phyloP scores from a whole-genome alignment of 306 rosid genomes.

The Alnus glutinosa region DNA sequence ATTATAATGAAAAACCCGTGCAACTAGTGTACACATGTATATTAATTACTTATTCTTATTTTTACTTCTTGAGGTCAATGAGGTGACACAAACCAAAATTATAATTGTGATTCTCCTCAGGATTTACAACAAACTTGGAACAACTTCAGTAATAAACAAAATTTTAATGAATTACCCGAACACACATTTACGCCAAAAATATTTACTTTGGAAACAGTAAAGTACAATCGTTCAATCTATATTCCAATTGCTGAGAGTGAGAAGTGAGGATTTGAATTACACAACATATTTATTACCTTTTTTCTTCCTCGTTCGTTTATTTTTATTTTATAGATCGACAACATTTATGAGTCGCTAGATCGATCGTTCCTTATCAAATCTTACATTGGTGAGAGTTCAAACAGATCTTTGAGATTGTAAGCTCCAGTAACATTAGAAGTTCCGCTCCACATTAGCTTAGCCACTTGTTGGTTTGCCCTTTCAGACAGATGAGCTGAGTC shows the following conservation, averaged over 20 bases:
- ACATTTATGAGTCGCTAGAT: neutral
- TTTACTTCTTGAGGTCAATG: too few relatives aligned
- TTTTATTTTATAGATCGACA: neutral
- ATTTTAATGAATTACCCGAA: too few relatives aligned
- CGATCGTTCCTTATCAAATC: neutral
- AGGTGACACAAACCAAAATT: too few relatives aligned
- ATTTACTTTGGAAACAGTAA: too few relatives aligned
- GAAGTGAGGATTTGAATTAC: neutral
- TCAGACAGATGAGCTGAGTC: constrained; percentile 40
- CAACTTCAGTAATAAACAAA: too few relatives aligned
- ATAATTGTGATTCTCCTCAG: too few relatives aligned
- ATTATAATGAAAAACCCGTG: too few relatives aligned
- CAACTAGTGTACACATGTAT: too few relatives aligned
- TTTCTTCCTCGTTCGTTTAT: neutral
- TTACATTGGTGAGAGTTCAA: constrained; percentile 11
- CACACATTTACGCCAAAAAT: too few relatives aligned
- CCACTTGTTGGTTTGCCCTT: constrained; percentile 25
- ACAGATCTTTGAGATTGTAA: constrained; percentile 33
- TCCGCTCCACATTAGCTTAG: constrained; percentile 37
- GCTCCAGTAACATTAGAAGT: constrained; percentile 14
- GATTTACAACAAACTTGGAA: too few relatives aligned
- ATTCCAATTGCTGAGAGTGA: too few relatives aligned
- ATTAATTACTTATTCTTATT: too few relatives aligned
- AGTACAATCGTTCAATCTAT: neutral
- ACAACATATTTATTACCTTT: neutral